These are phyloP conservation scores for Boletus chippewaensis DNA, from an alignment of 1,284 basidiomycete genomes.

Conservation along the genomic window DNA sequence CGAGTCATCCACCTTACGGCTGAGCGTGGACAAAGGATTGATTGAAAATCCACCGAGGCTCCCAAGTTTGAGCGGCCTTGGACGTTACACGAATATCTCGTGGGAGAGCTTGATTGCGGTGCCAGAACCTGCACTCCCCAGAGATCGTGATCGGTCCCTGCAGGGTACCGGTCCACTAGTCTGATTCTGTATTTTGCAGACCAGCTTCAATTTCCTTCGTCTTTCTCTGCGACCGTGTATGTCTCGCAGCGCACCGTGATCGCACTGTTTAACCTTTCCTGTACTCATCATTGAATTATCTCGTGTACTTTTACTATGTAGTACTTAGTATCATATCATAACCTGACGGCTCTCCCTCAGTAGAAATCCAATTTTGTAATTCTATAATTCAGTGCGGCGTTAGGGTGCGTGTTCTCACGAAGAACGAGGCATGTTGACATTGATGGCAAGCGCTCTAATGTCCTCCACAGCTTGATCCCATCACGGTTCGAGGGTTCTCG, in stretches of 20 bases:
- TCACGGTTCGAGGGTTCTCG: not conserved
- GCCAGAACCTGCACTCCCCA: not conserved
- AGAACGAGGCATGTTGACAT: not conserved
- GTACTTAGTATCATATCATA: too few species aligned
- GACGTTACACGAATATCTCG: not conserved
- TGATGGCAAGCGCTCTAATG: not conserved
- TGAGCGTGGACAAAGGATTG: not conserved
- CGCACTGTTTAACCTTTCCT: too few species aligned
- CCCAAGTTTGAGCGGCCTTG: not conserved
- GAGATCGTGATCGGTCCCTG: not conserved
- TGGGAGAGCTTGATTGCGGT: not conserved
- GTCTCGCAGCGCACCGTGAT: too few species aligned
- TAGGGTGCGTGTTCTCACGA: conserved; percentile 21
- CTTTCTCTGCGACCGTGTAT: not conserved
- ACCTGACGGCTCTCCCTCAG: too few species aligned
- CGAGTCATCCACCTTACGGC: not conserved
- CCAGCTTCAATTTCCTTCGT: not conserved
- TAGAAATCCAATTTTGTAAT: not conserved
- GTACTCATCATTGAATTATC: too few species aligned
- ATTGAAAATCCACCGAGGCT: not conserved
- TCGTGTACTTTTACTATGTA: too few species aligned
- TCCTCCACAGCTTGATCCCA: not conserved
- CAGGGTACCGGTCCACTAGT: not conserved
- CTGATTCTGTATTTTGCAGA: not conserved
- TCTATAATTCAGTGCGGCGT: not conserved